phyloP scores from a whole-genome alignment of 306 rosid genomes.

The Medicago lupulina region DNA sequence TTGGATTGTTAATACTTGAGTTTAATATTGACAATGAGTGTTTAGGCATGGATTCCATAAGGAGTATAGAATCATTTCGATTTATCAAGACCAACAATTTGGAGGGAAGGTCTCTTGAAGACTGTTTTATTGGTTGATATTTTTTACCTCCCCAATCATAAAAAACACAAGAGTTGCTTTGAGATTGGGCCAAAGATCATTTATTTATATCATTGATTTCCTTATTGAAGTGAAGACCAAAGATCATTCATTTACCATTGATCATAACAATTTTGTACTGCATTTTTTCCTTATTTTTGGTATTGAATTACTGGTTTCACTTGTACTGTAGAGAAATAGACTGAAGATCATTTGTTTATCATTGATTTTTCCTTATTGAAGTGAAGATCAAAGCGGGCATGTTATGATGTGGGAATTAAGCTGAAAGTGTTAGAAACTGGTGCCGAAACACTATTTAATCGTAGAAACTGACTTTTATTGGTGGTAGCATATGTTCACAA shows the following conservation, averaged over 20 bases:
- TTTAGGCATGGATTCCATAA: constrained; percentile 2
- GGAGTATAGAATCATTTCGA: constrained; percentile 7
- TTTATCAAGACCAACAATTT: constrained; percentile 13
- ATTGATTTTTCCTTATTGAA: neutral
- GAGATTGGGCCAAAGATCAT: neutral
- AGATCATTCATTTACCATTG: constrained; percentile 7
- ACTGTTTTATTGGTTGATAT: constrained; percentile 20
- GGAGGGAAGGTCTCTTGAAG: constrained; percentile 13
- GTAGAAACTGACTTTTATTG: too few species aligned
- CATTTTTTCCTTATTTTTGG: neutral
- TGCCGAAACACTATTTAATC: too few species aligned
- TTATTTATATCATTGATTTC: constrained; percentile 15
- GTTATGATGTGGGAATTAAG: neutral
- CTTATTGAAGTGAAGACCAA: neutral
- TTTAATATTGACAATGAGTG: constrained; percentile 7
- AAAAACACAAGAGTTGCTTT: constrained; percentile 16
- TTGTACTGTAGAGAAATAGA: constrained; percentile 9
- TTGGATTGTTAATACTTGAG: neutral
- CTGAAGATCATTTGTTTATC: constrained; percentile 1
- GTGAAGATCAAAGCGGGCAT: neutral
- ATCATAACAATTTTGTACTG: neutral
- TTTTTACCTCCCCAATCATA: neutral
- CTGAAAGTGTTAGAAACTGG: too few species aligned
- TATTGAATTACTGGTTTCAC: neutral
- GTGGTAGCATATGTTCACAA: too few species aligned